phyloP scores from a whole-genome alignment of 2,329 filamentous ascomycete species.

The Pezicula rhizophila region DNA sequence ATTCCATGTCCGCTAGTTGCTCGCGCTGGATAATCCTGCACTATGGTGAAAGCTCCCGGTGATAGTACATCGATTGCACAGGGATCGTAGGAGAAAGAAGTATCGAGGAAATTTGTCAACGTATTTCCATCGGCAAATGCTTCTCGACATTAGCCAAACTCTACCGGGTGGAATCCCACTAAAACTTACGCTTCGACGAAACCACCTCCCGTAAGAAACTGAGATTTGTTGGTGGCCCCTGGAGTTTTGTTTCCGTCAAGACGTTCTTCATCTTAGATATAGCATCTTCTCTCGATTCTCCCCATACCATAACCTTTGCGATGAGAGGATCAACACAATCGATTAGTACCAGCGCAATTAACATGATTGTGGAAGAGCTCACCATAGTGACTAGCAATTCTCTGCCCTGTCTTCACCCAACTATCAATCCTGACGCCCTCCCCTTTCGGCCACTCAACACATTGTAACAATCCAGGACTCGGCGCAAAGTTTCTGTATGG shows the following conservation, averaged over 20 bases:
- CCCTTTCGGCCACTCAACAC: conserved; percentile 28
- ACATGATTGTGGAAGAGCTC: too few species aligned
- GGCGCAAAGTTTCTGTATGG: conserved; percentile 60
- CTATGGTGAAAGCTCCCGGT: conserved; percentile 29
- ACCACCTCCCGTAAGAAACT: conserved; percentile 47
- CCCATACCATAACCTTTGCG: conserved; percentile 63
- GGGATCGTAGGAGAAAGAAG: conserved; percentile 21
- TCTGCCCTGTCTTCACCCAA: conserved; percentile 62
- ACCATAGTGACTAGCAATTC: conserved; percentile 66
- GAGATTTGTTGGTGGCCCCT: conserved; percentile 51
- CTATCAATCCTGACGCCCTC: conserved; percentile 54
- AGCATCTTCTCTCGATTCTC: conserved; percentile 51
- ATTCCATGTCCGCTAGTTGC: conserved; percentile 33
- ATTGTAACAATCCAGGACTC: conserved; percentile 26
- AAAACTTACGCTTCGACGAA: conserved; percentile 23
- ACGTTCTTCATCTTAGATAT: conserved; percentile 59
- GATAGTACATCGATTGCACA: conserved; percentile 31
- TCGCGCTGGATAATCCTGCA: conserved; percentile 37
- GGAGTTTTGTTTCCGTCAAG: conserved; percentile 46
- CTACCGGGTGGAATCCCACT: too few species aligned
- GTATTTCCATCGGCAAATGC: conserved; percentile 27
- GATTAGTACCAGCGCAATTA: too few species aligned
- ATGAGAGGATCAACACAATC: conserved; percentile 54
- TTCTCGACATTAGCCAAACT: conserved; percentile 2
- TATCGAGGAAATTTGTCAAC: conserved; percentile 30